Evolutionary conservation across 441 rosid genomes (phyloP).

Genomic region (Rhodomyrtus psidioides): DNA sequence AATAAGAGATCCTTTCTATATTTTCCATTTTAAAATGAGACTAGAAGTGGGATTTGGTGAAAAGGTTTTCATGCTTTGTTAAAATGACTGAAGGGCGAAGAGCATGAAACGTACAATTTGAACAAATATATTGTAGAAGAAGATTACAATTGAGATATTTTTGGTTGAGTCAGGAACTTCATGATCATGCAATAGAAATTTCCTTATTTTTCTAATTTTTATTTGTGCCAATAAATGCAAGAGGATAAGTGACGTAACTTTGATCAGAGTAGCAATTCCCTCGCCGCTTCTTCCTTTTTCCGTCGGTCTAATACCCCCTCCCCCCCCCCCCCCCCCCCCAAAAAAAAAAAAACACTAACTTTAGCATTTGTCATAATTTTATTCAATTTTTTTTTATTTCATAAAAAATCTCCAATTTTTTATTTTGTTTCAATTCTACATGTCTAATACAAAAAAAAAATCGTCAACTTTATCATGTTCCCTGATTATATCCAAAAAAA

Average conservation of each 20-base stretch:
- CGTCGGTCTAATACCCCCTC: no score
- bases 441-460: no score
- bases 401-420: no score
- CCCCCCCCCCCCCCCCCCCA: no score
- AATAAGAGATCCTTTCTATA: neutral
- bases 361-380: no score
- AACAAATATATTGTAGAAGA: neutral
- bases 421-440: no score
- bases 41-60: neutral
- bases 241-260: neutral
- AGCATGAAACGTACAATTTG: neutral
- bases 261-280: no score
- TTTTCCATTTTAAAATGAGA: neutral
- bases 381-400: no score
- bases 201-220: neutral
- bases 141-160: neutral
- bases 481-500: no score
- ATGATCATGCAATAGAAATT: neutral
- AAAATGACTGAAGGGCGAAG: neutral
- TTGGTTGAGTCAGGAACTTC: neutral
- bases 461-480: no score
- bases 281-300: no score
- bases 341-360: no score
- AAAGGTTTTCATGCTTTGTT: neutral
- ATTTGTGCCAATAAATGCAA: neutral